Conservation (phyloP, 768 basidiomycete genomes). For the Coprinopsis marcescibilis region DNA sequence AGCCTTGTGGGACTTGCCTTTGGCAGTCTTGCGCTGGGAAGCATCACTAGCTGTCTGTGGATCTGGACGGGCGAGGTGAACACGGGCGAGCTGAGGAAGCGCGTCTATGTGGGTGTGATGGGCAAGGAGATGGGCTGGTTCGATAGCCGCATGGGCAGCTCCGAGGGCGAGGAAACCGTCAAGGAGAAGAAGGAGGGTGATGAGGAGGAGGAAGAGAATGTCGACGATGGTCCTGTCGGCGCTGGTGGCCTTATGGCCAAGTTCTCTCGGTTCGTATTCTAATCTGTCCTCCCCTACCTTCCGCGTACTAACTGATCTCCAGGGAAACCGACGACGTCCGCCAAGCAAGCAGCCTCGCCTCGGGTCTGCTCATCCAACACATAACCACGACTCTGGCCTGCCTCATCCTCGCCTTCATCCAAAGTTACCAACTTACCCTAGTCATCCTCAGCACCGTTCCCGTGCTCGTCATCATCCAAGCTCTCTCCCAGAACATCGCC, state of each 20-base stretch:
- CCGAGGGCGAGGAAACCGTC: no score
- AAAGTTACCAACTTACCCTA: constrained; percentile 79
- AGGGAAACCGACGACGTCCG: constrained; percentile 97
- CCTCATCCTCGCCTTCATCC: constrained; percentile 74
- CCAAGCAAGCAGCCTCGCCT: constrained; percentile 71
- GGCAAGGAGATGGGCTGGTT: constrained; percentile 86
- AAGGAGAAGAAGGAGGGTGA: not conserved
- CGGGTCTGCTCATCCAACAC: constrained; percentile 77
- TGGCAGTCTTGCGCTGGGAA: constrained; percentile 65
- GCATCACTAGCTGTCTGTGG: constrained; percentile 76
- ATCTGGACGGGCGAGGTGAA: constrained; percentile 83
- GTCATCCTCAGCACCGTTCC: constrained; percentile 92
- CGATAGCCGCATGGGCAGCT: no score
- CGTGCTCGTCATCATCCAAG: constrained; percentile 69
- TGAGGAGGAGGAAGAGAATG: constrained; percentile 29
- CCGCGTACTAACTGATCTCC: no score
- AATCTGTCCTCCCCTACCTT: no score
- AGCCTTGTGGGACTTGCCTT: constrained; percentile 62
- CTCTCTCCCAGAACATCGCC: constrained; percentile 63
- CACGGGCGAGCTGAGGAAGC: constrained; percentile 56
- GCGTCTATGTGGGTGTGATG: constrained; percentile 64
- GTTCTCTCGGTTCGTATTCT: constrained; percentile 61
- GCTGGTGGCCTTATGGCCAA: constrained; percentile 93
- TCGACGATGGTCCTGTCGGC: constrained; percentile 48
- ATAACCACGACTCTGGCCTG: constrained; percentile 73